Evolutionary conservation across 2,329 filamentous ascomycete genomes (phyloP).

Genomic region (Fusarium penzigii): DNA sequence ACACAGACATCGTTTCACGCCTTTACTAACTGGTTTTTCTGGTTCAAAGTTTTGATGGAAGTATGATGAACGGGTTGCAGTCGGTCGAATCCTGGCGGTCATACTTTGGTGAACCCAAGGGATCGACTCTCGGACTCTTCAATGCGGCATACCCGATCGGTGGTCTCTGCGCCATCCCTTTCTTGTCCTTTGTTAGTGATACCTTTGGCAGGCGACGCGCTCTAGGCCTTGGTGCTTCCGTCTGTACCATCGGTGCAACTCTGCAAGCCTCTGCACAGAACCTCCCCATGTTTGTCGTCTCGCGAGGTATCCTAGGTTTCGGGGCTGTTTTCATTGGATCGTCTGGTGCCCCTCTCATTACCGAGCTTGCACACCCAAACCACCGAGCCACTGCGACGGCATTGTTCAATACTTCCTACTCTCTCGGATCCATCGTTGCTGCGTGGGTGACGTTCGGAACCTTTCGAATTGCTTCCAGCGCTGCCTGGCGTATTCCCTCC

Average conservation of each 20-base stretch:
- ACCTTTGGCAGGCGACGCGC: too few relatives aligned
- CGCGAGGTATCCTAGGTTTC: slow-evolving; percentile 4
- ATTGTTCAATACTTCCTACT: slow-evolving; percentile 7
- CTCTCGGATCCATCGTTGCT: slow-evolving; percentile 7
- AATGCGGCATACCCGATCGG: too few relatives aligned
- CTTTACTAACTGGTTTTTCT: too few relatives aligned
- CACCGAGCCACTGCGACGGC: slow-evolving; percentile 3
- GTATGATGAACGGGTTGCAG: too few relatives aligned
- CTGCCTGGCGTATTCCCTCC: slow-evolving; percentile 10
- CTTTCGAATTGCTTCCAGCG: not conserved
- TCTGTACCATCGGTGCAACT: slow-evolving; percentile 1
- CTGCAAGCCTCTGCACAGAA: slow-evolving; percentile 4
- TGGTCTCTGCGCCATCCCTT: too few relatives aligned
- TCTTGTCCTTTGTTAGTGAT: too few relatives aligned
- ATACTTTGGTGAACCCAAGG: too few relatives aligned
- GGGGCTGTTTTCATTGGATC: slow-evolving; percentile 1
- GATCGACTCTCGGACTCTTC: too few relatives aligned
- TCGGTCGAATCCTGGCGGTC: too few relatives aligned
- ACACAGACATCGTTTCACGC: too few relatives aligned
- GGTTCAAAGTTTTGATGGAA: too few relatives aligned
- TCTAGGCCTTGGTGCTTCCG: too few relatives aligned
- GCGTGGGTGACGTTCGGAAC: slow-evolving; percentile 11
- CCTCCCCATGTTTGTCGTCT: slow-evolving; percentile 8
- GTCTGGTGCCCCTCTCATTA: slow-evolving; percentile 4
- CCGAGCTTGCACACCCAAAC: slow-evolving; percentile 4